These are phyloP conservation scores for Saccharomycopsis crataegensis DNA, from an alignment of 1,139 yeast genomes.

Conservation along the genomic window DNA sequence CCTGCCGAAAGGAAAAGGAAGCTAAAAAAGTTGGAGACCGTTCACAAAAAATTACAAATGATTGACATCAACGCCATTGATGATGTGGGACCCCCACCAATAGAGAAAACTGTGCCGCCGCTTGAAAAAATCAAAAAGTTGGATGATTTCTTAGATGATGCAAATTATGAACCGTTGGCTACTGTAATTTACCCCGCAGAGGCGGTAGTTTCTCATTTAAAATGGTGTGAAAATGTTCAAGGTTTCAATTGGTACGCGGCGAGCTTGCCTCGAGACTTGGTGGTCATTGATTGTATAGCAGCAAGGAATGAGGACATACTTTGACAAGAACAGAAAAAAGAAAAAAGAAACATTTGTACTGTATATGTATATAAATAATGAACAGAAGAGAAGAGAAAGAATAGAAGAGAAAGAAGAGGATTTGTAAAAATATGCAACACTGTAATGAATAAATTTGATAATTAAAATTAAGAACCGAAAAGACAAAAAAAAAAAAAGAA, in stretches of 20 bases:
- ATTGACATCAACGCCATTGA: too few relatives aligned
- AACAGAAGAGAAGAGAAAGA: not conserved
- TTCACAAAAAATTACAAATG: too few relatives aligned
- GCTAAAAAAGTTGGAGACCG: too few relatives aligned
- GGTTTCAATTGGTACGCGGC: slow-evolving; percentile 59
- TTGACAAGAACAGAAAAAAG: not conserved
- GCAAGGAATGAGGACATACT: not conserved
- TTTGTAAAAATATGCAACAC: not conserved
- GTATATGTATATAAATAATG: not conserved
- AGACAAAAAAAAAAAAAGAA: not conserved
- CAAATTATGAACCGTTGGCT: slow-evolving; percentile 24
- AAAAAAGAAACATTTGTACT: not conserved
- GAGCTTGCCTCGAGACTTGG: slow-evolving; percentile 58
- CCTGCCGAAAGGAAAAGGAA: not conserved
- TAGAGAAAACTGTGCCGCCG: not conserved
- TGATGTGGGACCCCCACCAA: too few relatives aligned
- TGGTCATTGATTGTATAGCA: slow-evolving; percentile 44
- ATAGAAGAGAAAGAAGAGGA: not conserved
- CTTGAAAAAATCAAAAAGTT: not conserved
- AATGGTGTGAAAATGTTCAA: slow-evolving; percentile 52
- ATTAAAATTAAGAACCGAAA: not conserved
- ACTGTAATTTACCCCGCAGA: slow-evolving; percentile 45
- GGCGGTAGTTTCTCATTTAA: slow-evolving; percentile 43
- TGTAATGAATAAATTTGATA: not conserved
- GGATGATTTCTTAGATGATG: slow-evolving; percentile 10